phyloP scores from a whole-genome alignment of 2,329 filamentous ascomycete species.

The Verticillium alfalfae region DNA sequence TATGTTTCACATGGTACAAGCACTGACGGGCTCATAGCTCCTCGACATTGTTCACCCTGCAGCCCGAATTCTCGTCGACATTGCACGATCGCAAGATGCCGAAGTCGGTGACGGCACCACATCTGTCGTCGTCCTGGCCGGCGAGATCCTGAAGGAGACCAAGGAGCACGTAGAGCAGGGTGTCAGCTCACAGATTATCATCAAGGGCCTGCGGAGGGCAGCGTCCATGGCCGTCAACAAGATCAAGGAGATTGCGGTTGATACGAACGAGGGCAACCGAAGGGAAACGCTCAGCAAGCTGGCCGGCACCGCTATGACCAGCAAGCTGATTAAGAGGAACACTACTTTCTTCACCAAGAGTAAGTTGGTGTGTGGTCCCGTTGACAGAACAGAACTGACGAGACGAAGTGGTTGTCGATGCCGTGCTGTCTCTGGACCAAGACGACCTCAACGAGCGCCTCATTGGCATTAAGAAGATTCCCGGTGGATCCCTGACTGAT shows the following conservation, averaged over 20 bases:
- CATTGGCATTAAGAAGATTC: constrained; percentile 98
- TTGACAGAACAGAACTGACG: constrained; percentile 8
- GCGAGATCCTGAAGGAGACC: constrained; percentile 94
- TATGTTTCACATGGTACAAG: constrained; percentile 1
- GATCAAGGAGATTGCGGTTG: constrained; percentile 93
- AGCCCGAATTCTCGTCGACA: constrained; percentile 94
- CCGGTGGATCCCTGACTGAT: constrained; percentile 90
- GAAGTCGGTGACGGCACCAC: constrained; percentile 98
- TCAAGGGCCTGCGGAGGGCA: constrained; percentile 89
- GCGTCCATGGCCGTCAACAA: constrained; percentile 93
- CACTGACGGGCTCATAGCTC: constrained; percentile 48
- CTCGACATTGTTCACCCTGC: constrained; percentile 98
- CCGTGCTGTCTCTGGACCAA: constrained; percentile 91
- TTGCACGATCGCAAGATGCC: constrained; percentile 96
- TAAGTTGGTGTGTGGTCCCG: constrained; percentile 33
- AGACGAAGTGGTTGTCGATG: constrained; percentile 84
- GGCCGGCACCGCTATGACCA: constrained; percentile 96
- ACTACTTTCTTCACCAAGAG: constrained; percentile 96
- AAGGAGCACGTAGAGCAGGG: constrained; percentile 96
- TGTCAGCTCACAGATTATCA: constrained; percentile 94
- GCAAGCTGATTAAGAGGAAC: constrained; percentile 98
- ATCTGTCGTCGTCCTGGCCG: constrained; percentile 94
- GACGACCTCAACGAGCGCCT: constrained; percentile 96
- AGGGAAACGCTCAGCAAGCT: constrained; percentile 85
- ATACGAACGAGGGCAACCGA: constrained; percentile 75